phyloP scores from a whole-genome alignment of 225 moss, liverwort and hornwort genomes.

The Marchantia paleacea region DNA sequence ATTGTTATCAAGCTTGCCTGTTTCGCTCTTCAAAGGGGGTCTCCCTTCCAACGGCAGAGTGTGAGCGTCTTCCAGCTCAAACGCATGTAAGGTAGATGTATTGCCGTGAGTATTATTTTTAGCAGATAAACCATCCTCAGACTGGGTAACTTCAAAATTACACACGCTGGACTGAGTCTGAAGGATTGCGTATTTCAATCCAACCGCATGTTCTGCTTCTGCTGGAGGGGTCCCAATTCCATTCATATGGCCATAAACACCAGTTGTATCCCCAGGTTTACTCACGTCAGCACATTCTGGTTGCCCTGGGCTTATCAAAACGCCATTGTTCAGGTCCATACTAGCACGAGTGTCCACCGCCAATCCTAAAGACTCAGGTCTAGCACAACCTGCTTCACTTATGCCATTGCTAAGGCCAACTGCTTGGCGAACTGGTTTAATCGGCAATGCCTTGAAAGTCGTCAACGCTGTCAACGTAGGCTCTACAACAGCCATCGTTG shows the following conservation, averaged over 20 bases:
- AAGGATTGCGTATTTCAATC: not conserved
- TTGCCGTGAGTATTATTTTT: not conserved
- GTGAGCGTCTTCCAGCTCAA: not conserved
- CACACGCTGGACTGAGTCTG: not conserved
- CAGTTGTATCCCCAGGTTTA: not conserved
- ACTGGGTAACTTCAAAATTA: not conserved
- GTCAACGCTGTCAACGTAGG: constrained; percentile 54
- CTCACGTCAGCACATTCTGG: not conserved
- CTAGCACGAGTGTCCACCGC: constrained; percentile 8
- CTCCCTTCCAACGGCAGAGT: not conserved
- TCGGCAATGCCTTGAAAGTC: constrained; percentile 41
- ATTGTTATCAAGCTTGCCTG: not conserved
- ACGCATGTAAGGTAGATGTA: not conserved
- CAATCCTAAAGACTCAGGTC: constrained; percentile 6
- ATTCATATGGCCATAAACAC: not conserved
- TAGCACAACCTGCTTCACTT: constrained; percentile 23
- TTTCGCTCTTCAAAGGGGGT: not conserved
- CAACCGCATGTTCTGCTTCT: not conserved
- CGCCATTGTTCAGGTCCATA: constrained; percentile 11
- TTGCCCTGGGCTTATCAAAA: constrained; percentile 1
- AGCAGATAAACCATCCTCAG: not conserved
- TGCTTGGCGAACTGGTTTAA: constrained; percentile 8
- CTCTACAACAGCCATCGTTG: constrained; percentile 80
- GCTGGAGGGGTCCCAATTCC: not conserved
- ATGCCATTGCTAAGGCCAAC: constrained; percentile 28